These are phyloP conservation scores for Penicillium sp. DNA, from an alignment of 2,329 filamentous ascomycete species.

Conservation along the genomic window DNA sequence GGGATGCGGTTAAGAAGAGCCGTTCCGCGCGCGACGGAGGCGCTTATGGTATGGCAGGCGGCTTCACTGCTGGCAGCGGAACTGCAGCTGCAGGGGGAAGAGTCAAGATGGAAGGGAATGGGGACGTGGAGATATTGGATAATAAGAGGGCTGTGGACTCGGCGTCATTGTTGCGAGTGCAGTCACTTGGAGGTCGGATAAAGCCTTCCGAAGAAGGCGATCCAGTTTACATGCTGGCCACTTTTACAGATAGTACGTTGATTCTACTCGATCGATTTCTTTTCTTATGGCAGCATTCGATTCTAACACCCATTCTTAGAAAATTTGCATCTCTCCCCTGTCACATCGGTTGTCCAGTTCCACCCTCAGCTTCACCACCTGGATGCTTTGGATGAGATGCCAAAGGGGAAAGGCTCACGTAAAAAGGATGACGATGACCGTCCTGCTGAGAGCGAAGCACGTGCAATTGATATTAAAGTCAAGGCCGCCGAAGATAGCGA, in stretches of 20 bases:
- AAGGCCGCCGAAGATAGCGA: conserved; percentile 72
- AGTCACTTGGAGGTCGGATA: conserved; percentile 83
- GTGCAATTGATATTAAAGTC: conserved; percentile 81
- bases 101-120: conserved; percentile 23
- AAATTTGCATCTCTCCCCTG: conserved; percentile 80
- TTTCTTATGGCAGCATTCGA: background rate
- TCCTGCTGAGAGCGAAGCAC: conserved; percentile 55
- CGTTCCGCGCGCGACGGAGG: conserved; percentile 58
- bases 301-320: conserved; percentile 49
- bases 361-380: conserved; percentile 91
- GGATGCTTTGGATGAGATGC: conserved; percentile 74
- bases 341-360: conserved; percentile 80
- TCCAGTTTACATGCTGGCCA: conserved; percentile 79
- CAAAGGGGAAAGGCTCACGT: conserved; percentile 34
- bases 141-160: conserved; percentile 29
- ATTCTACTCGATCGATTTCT: background rate
- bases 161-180: conserved; percentile 65
- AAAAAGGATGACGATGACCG: conserved; percentile 48
- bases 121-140: conserved; percentile 34
- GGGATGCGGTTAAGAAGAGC: conserved; percentile 65
- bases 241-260: conserved; percentile 75
- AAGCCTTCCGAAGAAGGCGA: conserved; percentile 67
- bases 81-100: conserved; percentile 27
- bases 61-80: conserved; percentile 63
- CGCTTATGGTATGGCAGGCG: conserved; percentile 68